Evolutionary conservation across 495 filamentous ascomycete genomes (phyloP), one percentile per base, ranked within the genome.

Genomic region (Penicillium parvum): DNA sequence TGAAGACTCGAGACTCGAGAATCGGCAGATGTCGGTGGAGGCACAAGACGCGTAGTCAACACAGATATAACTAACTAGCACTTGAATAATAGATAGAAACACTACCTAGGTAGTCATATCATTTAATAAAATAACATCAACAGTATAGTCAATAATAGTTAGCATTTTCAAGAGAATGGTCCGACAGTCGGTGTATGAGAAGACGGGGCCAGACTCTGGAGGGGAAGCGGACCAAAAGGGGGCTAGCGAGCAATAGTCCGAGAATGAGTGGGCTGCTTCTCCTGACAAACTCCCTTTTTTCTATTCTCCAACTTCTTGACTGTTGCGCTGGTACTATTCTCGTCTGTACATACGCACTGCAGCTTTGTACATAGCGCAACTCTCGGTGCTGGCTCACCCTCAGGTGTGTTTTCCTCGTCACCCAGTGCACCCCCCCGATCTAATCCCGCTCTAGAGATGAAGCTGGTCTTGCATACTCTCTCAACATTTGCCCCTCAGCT

Each of bases 141-240:
- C n/a, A n/a, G n/a, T n/a, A n/a, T 3, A 19, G 9, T n/a, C 2
- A 35, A 35, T 35, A 35, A 35, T 35, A 45, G 18, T 37, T 5
- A 39, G 4, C 7, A 38, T 11, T 32, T 26, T 43, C 14, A 37
- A 19, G 16, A 19, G 17, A 29, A 8, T n/a, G 27, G 33, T 49
- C 47, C 55, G 50, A 58, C 51, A 53, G 55, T 58, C 55, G 56
- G 56, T 56, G 56, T 59, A 52, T 57, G 55, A 45, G 38, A 17
- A 38, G 23, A 8, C 49, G 40, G 52, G 53, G 48, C 53, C 43
- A 57, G 57, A 57, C 53, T 53, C 32, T 41, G 43, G 52, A 45
- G 52, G 49, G 48, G 56, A 57, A 32, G 27, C 37, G 45, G n/a
- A n/a, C n/a, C n/a, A n/a, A n/a, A 49, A 55, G 44, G 53, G 49